A percentile compares a stretch with the other conserved stretches of the same genome.
phyloP scores from a whole-genome alignment of 2,329 filamentous ascomycete species.

The Colletotrichum euphorbiae region DNA sequence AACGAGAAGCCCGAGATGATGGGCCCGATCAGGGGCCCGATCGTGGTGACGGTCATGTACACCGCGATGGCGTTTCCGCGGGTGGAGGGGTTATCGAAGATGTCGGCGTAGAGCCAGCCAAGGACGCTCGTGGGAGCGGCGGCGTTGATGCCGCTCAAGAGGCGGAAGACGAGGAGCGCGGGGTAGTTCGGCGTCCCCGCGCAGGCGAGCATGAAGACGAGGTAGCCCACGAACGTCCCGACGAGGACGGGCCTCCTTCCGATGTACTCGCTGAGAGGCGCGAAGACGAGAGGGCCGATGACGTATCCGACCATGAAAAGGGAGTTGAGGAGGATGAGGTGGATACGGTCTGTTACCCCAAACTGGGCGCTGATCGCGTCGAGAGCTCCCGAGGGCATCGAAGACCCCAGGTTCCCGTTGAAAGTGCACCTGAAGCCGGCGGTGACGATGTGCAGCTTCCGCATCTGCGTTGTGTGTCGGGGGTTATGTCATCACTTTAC shows the following conservation, averaged over 20 bases:
- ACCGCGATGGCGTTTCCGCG: conserved; percentile 49
- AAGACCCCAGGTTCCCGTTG: conserved; percentile 52
- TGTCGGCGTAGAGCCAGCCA: conserved; percentile 49
- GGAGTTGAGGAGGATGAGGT: conserved; percentile 51
- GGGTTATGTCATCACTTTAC: neutral
- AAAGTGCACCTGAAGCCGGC: conserved; percentile 52
- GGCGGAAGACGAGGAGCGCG: conserved; percentile 56
- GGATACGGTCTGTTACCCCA: conserved; percentile 42
- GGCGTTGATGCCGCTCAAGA: conserved; percentile 49
- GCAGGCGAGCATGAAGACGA: conserved; percentile 49
- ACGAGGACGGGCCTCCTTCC: conserved; percentile 50
- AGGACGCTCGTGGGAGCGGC: conserved; percentile 51
- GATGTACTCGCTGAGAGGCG: conserved; percentile 50
- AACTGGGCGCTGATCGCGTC: conserved; percentile 48
- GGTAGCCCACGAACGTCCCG: conserved; percentile 49
- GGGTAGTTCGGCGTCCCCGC: conserved; percentile 57
- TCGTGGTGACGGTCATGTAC: conserved; percentile 51
- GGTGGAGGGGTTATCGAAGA: conserved; percentile 47
- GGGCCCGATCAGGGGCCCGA: conserved; percentile 58
- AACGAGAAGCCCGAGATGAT: conserved; percentile 64
- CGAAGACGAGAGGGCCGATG: conserved; percentile 50
- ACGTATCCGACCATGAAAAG: conserved; percentile 52
- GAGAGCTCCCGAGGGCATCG: conserved; percentile 52
- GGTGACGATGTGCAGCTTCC: conserved; percentile 50
- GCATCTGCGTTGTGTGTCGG: conserved; percentile 32